Conservation (phyloP, 2,329 filamentous ascomycete genomes). For the Colletotrichum chrysophilum region DNA sequence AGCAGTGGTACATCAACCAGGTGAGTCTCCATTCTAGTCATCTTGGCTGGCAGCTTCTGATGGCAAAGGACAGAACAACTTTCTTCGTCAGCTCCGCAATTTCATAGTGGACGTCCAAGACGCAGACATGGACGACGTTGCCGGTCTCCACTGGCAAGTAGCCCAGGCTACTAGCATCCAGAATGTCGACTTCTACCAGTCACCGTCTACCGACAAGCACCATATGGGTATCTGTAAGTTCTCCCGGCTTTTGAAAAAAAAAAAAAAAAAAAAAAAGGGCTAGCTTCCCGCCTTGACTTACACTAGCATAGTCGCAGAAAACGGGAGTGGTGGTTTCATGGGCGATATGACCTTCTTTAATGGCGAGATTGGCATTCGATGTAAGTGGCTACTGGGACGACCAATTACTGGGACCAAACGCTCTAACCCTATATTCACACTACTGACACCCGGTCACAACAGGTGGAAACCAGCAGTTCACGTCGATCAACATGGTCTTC, state of each 20-base stretch:
- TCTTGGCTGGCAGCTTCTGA: slow-evolving; percentile 31
- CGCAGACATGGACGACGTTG: slow-evolving; percentile 34
- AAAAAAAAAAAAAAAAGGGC: slow-evolving; percentile 2
- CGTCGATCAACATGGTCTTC: slow-evolving; percentile 70
- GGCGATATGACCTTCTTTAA: slow-evolving; percentile 69
- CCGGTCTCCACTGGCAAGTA: slow-evolving; percentile 68
- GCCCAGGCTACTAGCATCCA: slow-evolving; percentile 61
- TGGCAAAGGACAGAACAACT: slow-evolving; percentile 55
- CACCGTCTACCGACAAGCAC: slow-evolving; percentile 22
- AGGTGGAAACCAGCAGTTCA: slow-evolving; percentile 71
- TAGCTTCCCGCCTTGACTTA: neutral
- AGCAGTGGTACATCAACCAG: slow-evolving; percentile 35
- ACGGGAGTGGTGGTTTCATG: slow-evolving; percentile 44
- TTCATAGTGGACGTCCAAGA: slow-evolving; percentile 61
- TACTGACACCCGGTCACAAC: slow-evolving; percentile 29
- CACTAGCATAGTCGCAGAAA: slow-evolving; percentile 19
- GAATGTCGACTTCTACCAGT: slow-evolving; percentile 52
- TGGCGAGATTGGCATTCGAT: slow-evolving; percentile 57
- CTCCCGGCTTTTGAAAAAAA: neutral
- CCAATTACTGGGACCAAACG: neutral
- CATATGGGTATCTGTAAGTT: slow-evolving; percentile 24
- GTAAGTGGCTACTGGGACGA: neutral
- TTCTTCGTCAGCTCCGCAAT: slow-evolving; percentile 70
- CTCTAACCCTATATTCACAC: neutral
- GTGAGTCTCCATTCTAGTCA: neutral